Base-by-base conservation (phyloP, 305 asterid genomes). In the Fraxinus floribunda region DNA sequence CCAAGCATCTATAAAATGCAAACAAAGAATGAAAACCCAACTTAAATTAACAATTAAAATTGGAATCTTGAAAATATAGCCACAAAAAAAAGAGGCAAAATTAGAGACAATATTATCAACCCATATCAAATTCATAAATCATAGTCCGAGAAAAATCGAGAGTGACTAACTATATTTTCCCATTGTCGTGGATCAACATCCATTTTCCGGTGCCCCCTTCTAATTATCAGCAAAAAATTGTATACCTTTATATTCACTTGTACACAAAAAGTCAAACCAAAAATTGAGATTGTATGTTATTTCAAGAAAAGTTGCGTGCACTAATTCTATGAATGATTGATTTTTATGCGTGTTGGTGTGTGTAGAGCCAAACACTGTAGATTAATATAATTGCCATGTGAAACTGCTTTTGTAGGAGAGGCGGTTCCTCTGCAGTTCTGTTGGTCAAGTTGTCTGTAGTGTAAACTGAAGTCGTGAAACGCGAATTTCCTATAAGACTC, bases 131-230 rank as follows among this genome's bases (percentile, higher is more conserved):
- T 85, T 78, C 68, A 79, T 78, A 79, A 55, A 62, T 18, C 75
- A 55, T 22, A 30, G 11, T 57, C 36, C 44, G 41, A 74, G 52
- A 64, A 22, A 29, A 35, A 73, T 26, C 29, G 73, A 55, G 49
- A 81, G 83, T 2, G 76, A 60, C 97, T 88, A 84, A 92, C 97
- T 68, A 86, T 83, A 84, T 87, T 88, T 82, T 91, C 96, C 82
- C 88, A 90, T 81, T 91, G 93, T 85, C 88, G 86, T 82, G 90
- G 93, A 88, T 93, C 97, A 89, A 85, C 88, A 86, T 92, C 97
- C 97, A 93, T 93, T 64, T 73, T 75, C 71, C 22, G 29, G 39
- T 11, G 75, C 39, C 75, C 36, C 44, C 44, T 22, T 29, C 36
- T 22, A 68, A 13, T 22, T 68, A 68, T 68, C 75, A 26, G 75